Evolutionary conservation across 75 land plant genomes (phyloP).

Genomic region (Gnetum montanum): DNA sequence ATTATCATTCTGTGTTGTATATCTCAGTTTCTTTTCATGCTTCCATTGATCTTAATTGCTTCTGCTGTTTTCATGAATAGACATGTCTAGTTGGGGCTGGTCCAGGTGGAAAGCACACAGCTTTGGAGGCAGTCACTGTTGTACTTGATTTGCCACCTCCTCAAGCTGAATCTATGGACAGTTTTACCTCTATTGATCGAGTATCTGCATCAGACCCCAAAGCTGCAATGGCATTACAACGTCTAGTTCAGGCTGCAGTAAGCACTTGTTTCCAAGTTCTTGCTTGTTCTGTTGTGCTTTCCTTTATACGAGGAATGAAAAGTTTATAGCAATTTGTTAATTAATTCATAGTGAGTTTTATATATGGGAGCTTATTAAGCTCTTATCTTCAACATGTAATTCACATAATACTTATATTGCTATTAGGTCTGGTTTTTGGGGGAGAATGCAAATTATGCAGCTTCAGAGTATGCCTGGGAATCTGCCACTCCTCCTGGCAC

Average conservation of each 20-base stretch:
- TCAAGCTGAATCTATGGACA: constrained; percentile 69
- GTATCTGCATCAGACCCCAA: constrained; percentile 95
- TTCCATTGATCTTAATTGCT: neutral
- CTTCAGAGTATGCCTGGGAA: constrained; percentile 99
- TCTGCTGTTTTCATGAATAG: constrained; percentile 25
- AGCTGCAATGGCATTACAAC: constrained; percentile 90
- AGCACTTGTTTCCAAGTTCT: constrained; percentile 4
- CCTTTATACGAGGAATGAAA: neutral
- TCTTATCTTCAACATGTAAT: too few species aligned
- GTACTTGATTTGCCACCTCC: constrained; percentile 99
- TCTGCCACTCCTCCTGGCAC: constrained; percentile 98
- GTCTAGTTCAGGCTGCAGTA: constrained; percentile 97
- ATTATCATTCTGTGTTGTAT: too few species aligned
- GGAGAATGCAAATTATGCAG: constrained; percentile 99
- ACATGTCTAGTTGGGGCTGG: constrained; percentile 98
- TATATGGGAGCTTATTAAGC: too few species aligned
- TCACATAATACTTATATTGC: too few species aligned
- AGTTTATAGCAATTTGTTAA: too few species aligned
- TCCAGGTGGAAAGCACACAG: constrained; percentile 93
- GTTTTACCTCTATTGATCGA: constrained; percentile 52
- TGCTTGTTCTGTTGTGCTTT: neutral
- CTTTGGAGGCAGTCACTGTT: constrained; percentile 93
- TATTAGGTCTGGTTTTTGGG: constrained; percentile 96
- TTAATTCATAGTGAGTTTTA: too few species aligned
- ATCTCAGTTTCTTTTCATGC: neutral